phyloP scores from a whole-genome alignment of 192 early-diverging fungal species.

The Coemansia sp. region DNA sequence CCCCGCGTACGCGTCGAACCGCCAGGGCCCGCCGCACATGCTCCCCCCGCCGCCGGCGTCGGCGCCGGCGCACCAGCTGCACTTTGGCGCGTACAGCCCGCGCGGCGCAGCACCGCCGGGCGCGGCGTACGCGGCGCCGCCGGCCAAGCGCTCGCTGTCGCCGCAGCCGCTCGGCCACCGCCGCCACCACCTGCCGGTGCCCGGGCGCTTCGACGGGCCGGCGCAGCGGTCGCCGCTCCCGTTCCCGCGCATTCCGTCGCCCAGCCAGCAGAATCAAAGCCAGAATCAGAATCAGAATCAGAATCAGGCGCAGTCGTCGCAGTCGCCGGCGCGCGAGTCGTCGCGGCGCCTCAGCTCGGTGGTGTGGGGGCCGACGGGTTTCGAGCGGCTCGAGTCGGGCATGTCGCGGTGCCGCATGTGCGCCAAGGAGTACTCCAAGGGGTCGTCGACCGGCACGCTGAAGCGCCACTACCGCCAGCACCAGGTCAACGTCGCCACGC shows the following conservation, averaged over 20 bases:
- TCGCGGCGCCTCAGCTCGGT: slow-evolving; percentile 57
- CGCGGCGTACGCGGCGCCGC: slow-evolving; percentile 20
- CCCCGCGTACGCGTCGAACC: slow-evolving; percentile 2
- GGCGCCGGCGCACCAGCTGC: slow-evolving; percentile 3
- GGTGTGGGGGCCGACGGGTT: slow-evolving; percentile 55
- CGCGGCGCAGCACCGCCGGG: slow-evolving; percentile 3
- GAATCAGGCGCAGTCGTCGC: too few relatives aligned
- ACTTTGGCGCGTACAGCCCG: neutral
- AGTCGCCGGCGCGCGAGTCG: slow-evolving; percentile 56
- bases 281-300: too few relatives aligned
- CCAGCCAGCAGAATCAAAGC: slow-evolving; percentile 25
- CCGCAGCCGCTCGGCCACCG: slow-evolving; percentile 27
- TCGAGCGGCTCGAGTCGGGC: slow-evolving; percentile 55
- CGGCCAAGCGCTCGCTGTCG: slow-evolving; percentile 18
- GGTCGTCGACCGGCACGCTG: slow-evolving; percentile 56
- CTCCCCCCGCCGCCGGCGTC: slow-evolving; percentile 16
- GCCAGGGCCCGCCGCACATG: slow-evolving; percentile 21
- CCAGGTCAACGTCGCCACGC: slow-evolving; percentile 39
- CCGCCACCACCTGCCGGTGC: slow-evolving; percentile 35
- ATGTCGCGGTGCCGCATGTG: slow-evolving; percentile 57
- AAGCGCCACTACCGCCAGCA: slow-evolving; percentile 57
- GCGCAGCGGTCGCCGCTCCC: slow-evolving; percentile 44
- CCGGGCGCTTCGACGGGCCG: slow-evolving; percentile 29
- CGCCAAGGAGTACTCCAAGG: slow-evolving; percentile 56
- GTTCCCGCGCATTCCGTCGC: slow-evolving; percentile 55